Evolutionary conservation across 495 filamentous ascomycete species (phyloP).

Genomic region (Aspergillus incahuasiensis): DNA sequence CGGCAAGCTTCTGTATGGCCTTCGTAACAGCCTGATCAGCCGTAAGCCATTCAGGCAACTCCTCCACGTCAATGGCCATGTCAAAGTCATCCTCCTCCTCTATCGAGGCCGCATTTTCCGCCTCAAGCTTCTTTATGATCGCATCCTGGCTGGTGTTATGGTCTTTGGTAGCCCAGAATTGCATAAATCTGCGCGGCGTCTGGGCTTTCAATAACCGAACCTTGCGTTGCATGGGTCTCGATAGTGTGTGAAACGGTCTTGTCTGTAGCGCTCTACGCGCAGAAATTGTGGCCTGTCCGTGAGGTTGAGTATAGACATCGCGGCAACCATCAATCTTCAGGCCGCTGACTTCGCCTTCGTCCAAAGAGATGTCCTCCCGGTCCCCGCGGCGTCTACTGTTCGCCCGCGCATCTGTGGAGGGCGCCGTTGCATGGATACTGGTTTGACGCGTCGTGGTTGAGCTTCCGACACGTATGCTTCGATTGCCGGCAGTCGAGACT

Average conservation of each 20-base stretch:
- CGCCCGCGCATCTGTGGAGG: slow-evolving; percentile 56
- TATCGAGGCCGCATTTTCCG: slow-evolving; percentile 10
- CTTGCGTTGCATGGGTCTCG: slow-evolving; percentile 8
- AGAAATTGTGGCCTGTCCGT: slow-evolving; percentile 19
- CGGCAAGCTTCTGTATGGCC: slow-evolving; percentile 38
- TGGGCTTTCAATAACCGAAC: slow-evolving; percentile 11
- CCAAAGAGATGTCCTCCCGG: slow-evolving; percentile 51
- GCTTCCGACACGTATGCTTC: slow-evolving; percentile 52
- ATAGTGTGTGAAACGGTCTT: slow-evolving; percentile 20
- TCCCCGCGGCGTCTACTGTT: slow-evolving; percentile 59
- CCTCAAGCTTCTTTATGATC: slow-evolving; percentile 1
- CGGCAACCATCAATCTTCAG: slow-evolving; percentile 13
- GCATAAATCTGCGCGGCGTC: slow-evolving; percentile 5
- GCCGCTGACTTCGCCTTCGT: slow-evolving; percentile 26
- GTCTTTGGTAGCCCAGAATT: background rate
- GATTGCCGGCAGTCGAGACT: slow-evolving; percentile 47
- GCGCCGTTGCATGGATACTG: slow-evolving; percentile 67
- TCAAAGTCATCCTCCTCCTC: slow-evolving; percentile 16
- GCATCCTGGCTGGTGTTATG: background rate
- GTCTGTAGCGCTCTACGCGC: slow-evolving; percentile 21
- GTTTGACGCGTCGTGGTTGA: slow-evolving; percentile 67
- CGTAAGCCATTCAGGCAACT: slow-evolving; percentile 27
- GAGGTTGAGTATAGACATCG: slow-evolving; percentile 27
- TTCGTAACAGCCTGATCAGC: slow-evolving; percentile 32
- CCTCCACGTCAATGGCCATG: slow-evolving; percentile 16